Evolutionary conservation across 2,329 filamentous ascomycete species (phyloP).

Genomic region (Cytospora piceicola): DNA sequence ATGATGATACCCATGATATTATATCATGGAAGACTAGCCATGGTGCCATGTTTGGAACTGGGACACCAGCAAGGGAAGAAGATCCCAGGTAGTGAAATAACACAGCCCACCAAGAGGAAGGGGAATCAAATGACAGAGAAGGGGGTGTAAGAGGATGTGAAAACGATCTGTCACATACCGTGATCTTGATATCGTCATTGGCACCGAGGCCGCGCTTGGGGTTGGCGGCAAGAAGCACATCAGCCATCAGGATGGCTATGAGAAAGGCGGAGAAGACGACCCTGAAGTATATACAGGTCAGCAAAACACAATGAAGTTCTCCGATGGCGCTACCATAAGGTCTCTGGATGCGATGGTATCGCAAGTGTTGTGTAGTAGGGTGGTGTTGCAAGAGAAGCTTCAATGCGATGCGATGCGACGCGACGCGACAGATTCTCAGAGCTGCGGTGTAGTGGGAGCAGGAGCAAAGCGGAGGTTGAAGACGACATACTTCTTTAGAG

Average conservation of each 20-base stretch:
- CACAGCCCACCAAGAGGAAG: background rate
- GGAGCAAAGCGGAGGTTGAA: background rate
- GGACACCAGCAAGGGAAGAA: too few species aligned
- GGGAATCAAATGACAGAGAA: background rate
- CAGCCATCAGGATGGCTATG: conserved; percentile 4
- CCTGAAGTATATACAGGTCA: background rate
- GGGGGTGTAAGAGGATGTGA: background rate
- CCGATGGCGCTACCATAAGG: too few species aligned
- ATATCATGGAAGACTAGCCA: too few species aligned
- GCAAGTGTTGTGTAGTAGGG: background rate
- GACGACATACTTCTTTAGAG: conserved; percentile 13
- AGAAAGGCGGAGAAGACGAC: conserved; percentile 3
- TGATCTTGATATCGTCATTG: conserved; percentile 34
- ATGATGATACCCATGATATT: too few species aligned
- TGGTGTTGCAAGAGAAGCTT: background rate
- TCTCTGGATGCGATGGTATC: background rate
- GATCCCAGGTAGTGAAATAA: too few species aligned
- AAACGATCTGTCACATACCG: conserved; percentile 1
- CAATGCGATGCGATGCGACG: background rate
- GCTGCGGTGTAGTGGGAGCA: background rate
- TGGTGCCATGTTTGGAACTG: too few species aligned
- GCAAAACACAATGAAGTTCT: background rate
- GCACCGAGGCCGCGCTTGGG: conserved; percentile 33
- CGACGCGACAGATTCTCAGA: background rate
- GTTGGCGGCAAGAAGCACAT: background rate